Evolutionary conservation across 2,329 filamentous ascomycete species (phyloP), one percentile per base, ranked within the genome.

Genomic region (Alternaria postmessia): DNA sequence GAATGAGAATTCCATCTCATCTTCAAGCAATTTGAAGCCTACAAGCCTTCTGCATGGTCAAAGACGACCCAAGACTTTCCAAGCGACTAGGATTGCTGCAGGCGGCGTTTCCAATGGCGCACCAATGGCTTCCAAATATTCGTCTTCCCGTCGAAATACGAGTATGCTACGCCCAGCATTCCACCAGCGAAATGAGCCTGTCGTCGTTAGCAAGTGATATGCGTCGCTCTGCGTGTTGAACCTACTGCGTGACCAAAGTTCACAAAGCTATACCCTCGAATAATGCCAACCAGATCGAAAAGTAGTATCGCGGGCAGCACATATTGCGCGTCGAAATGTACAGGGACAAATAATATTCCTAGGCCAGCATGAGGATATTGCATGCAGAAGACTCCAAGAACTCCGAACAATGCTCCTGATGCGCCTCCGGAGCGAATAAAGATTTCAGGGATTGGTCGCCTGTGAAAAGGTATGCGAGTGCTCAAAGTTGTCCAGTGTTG

Each of bases 181-280:
- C 71, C 69, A 14, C 75, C 75, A 20, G 66, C 67, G 6, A 78
- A 62, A 66, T 78, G 75, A 18, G 75, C 75, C 75, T 78, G n/a
- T 8, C 18, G 7, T 12, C 14, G 38, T 76, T 54, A 76, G 44
- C 43, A 18, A 26, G 3, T 5, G 8, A 20, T 18, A 34, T 8
- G 18, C 22, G 7, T 12, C 38, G 16, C 18, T 9, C 8, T 30
- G 9, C 8, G 11, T 42, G 34, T 14, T 34, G 18, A 36, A 74
- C 75, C 65, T 66, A 76, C 75, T n/a, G 71, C 75, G 48, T 78
- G 75, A 7, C 75, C 75, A 36, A 75, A 66, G 32, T 71, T 73
- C 11, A 75, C 62, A 24, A 71, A 71, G 1, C 57, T 67, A 48
- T 69, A 75, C 2, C 72, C 73, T 7, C 69, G 65, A 12, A 76